phyloP scores from a whole-genome alignment of 2,329 filamentous ascomycete genomes.

The Stenocarpella maydis region DNA sequence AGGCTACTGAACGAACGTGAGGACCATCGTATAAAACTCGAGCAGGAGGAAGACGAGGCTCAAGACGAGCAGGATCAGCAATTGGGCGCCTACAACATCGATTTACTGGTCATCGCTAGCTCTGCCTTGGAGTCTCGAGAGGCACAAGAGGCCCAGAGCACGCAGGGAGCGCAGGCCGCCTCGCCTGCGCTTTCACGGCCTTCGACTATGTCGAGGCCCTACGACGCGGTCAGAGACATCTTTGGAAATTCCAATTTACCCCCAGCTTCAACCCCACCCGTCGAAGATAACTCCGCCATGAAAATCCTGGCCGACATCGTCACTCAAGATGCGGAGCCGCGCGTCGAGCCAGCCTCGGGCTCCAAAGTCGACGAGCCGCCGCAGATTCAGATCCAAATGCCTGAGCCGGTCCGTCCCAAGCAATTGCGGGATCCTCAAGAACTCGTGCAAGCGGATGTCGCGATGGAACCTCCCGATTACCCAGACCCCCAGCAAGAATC shows the following conservation, averaged over 20 bases:
- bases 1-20: conserved; percentile 38
- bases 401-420: conserved; percentile 34
- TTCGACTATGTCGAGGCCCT: conserved; percentile 47
- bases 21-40: conserved; percentile 35
- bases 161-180: conserved; percentile 2
- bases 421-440: conserved; percentile 32
- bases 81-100: conserved; percentile 35
- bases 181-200: conserved; percentile 32
- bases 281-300: conserved; percentile 19
- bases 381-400: conserved; percentile 33
- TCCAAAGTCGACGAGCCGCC: conserved; percentile 25
- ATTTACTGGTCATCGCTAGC: conserved; percentile 38
- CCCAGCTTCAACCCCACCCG: conserved; percentile 35
- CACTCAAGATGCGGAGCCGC: neutral
- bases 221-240: conserved; percentile 55
- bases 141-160: conserved; percentile 32
- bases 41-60: conserved; percentile 39
- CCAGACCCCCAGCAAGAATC: conserved; percentile 32
- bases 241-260: conserved; percentile 47
- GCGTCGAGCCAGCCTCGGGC: neutral
- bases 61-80: conserved; percentile 34
- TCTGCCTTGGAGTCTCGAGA: conserved; percentile 23
- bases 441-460: conserved; percentile 26
- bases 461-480: conserved; percentile 16
- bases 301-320: conserved; percentile 30